These are phyloP conservation scores for Pseudozyma hubeiensis DNA, from an alignment of 1,284 basidiomycete genomes.

Conservation along the genomic window DNA sequence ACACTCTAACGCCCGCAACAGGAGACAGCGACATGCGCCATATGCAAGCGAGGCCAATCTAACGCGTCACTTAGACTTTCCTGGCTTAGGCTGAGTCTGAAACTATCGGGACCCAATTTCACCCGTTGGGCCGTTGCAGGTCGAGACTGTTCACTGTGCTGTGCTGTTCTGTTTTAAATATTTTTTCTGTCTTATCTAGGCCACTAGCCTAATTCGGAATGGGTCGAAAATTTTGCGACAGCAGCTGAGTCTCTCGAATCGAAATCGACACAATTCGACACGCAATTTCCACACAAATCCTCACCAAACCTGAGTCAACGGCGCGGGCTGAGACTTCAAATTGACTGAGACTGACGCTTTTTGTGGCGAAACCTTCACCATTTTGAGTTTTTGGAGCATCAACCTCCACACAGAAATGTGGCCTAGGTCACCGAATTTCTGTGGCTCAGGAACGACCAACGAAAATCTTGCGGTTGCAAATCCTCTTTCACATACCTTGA, in stretches of 20 bases:
- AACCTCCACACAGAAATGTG: conserved; percentile 12
- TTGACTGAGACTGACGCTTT: background rate
- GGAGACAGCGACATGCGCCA: background rate
- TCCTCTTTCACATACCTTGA: no score
- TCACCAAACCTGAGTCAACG: background rate
- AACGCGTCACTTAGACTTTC: conserved; percentile 2
- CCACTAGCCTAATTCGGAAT: conserved; percentile 5
- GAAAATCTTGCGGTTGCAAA: no score
- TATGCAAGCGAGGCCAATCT: background rate
- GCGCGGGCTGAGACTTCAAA: conserved; percentile 3
- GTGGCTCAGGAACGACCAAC: no score
- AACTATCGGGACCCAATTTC: background rate
- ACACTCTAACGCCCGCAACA: background rate
- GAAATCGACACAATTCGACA: conserved; percentile 17
- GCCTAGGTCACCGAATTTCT: no score
- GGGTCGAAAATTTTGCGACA: background rate
- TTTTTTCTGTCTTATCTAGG: conserved; percentile 5
- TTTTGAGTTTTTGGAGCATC: background rate
- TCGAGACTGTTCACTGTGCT: background rate
- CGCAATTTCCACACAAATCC: background rate
- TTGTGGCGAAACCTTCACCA: conserved; percentile 10
- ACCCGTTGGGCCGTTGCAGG: conserved; percentile 1
- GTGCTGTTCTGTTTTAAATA: background rate
- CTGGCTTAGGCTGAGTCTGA: conserved; percentile 9
- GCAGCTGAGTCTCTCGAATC: conserved; percentile 10